Evolutionary conservation across 2,329 filamentous ascomycete genomes (phyloP), one percentile per base, ranked within the genome.

Genomic region (Claviceps pazoutovae): DNA sequence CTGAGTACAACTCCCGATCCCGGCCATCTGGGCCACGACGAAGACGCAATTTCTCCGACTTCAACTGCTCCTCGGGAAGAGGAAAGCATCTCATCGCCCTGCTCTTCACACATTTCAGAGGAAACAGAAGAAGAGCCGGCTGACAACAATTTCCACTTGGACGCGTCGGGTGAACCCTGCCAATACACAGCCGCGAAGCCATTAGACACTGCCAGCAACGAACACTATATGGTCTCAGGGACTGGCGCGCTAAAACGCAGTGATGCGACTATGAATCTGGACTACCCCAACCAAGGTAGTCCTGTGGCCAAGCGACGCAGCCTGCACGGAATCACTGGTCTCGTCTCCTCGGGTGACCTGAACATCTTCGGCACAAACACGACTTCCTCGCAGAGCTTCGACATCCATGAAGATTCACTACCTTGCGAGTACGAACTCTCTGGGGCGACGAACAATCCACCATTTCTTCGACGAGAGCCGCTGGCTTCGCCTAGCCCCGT

Each of bases 301-400:
- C 91, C 93, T 0, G 86, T 91, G 54, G 87, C 90, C 46, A 96
- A 96, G 73, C 80, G 93, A 57, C 82, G 93, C 61, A 96, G 90
- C 68, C 69, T 95, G 59, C 88, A 95, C 64, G 84, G 84, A 48
- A 78, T 82, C 44, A 74, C 83, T n/a, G 79, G 71, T 58, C 73
- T 83, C 56, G 74, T 75, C 46, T 66, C 72, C 26, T 59, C 82
- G 13, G 65, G 68, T 52, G 76, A 76, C 58, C 85, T 88, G 62
- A 88, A 82, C 64, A 81, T 95, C 37, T 95, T 95, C 64, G 88
- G 90, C 54, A 74, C 77, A 52, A 64, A 67, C 56, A 61, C 66
- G 49, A 55, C 61, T 46, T 65, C 69, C n/a, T 61, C 70, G 4
- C 62, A 68, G 44, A 71, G 66, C 52, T 79, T 78, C 56, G 76